Base-by-base conservation (phyloP, 2,329 filamentous ascomycete species). In the Ophiostoma ips region DNA sequence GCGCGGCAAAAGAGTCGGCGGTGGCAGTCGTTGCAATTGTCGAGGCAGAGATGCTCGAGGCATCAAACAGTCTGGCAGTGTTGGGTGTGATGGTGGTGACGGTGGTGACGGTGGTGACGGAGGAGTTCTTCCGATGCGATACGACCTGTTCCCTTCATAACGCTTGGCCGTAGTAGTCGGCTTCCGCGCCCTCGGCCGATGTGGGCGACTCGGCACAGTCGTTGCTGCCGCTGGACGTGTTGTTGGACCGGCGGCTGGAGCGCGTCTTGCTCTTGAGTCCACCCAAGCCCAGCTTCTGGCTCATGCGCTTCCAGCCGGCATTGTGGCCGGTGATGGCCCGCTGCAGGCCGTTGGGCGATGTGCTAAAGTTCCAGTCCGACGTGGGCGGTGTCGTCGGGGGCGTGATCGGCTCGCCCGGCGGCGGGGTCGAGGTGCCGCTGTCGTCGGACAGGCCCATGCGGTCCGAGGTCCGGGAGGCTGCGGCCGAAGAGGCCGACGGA, bases 371-470 rank as follows among this genome's bases (percentile, higher is more conserved):
- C 66, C 71, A 77, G 54, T 81, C 75, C 0, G 76, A 72, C 1
- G 73, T 76, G 0, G 83, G 83, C 33, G 84, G 82, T 3, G 81
- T 85, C 2, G 76, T 85, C 1, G 84, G 84, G 0, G 84, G 84
- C 3, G 84, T 88, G 70, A 87, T 81, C 3, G 73, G 82, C 59
- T 83, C 81, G 53, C 71, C 67, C 24, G 66, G 62, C 46, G 71
- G 63, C 33, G 77, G 69, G 48, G 79, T 71, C n/a, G 73, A 72
- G 54, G 74, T 76, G 50, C 73, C 75, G 52, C 75, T 83, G 61
- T 86, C 83, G 57, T 87, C 83, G 1, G 76, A 77, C 52, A 79
- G 63, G 19, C 71, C 69, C 30, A 75, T 71, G 45, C 72, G 63
- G 54, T 77, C 68, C 16, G 24, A 21, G 11, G 36, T 6, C 46